Percentiles rank a stretch among this genome's conserved stretches.
Conservation (phyloP, 352 stramenopile genomes). For the Bremia lactucae region DNA sequence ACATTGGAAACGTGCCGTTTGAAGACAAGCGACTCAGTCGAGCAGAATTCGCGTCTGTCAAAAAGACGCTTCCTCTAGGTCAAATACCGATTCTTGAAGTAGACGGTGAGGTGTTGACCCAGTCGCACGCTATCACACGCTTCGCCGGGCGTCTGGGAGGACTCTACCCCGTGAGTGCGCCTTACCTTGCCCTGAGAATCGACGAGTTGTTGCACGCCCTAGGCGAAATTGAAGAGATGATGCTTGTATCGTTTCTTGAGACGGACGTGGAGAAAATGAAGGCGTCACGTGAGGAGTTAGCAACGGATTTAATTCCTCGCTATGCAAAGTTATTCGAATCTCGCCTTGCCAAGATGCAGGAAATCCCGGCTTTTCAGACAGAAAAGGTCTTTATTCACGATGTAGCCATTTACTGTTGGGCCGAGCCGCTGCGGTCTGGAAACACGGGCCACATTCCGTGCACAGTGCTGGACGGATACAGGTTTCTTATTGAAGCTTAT, state of each 20-base stretch:
- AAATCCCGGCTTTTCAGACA: slow-evolving; percentile 28
- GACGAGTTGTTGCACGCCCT: slow-evolving; percentile 44
- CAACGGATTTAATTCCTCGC: slow-evolving; percentile 14
- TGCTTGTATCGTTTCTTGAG: slow-evolving; percentile 19
- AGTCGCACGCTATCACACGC: slow-evolving; percentile 56
- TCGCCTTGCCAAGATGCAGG: slow-evolving; percentile 24
- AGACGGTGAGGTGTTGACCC: slow-evolving; percentile 39
- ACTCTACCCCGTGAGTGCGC: slow-evolving; percentile 39
- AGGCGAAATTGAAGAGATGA: slow-evolving; percentile 25
- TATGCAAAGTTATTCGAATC: slow-evolving; percentile 23
- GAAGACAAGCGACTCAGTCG: slow-evolving; percentile 28
- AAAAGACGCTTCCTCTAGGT: slow-evolving; percentile 24
- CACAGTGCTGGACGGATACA: slow-evolving; percentile 23
- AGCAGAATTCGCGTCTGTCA: slow-evolving; percentile 15
- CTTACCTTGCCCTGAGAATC: slow-evolving; percentile 35
- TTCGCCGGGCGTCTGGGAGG: slow-evolving; percentile 46
- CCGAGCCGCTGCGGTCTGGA: slow-evolving; percentile 22
- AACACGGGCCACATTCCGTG: slow-evolving; percentile 30
- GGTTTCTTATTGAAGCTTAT: slow-evolving; percentile 17
- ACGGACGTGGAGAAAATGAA: slow-evolving; percentile 33
- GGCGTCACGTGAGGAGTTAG: slow-evolving; percentile 21
- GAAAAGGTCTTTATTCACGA: slow-evolving; percentile 26
- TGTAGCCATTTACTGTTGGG: slow-evolving; percentile 23
- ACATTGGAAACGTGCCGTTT: slow-evolving; percentile 45
- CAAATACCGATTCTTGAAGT: slow-evolving; percentile 38